Conservation (phyloP, 164 flowering plant genomes). For the Nymphaea thermarum region DNA sequence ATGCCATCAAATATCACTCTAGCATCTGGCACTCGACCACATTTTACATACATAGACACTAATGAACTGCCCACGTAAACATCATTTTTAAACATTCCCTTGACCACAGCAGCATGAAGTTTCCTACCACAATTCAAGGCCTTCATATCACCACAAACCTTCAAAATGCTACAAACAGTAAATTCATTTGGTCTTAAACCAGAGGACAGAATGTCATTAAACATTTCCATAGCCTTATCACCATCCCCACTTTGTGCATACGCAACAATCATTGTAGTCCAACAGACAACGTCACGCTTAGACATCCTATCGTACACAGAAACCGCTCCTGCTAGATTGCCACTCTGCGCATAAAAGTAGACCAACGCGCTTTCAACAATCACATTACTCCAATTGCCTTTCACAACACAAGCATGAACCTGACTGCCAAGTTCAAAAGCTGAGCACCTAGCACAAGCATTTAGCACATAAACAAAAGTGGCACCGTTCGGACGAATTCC, state of each 20-base stretch:
- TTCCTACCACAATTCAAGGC: conserved; percentile 55
- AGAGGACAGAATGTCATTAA: conserved; percentile 33
- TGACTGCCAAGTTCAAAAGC: conserved; percentile 57
- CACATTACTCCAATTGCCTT: conserved; percentile 39
- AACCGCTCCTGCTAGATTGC: conserved; percentile 37
- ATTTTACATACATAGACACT: conserved; percentile 69
- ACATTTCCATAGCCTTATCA: conserved; percentile 36
- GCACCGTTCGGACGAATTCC: conserved; percentile 31
- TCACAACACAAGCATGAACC: conserved; percentile 53
- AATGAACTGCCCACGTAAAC: conserved; percentile 62
- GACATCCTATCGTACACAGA: conserved; percentile 41
- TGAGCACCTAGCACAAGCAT: conserved; percentile 40
- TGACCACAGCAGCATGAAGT: conserved; percentile 51
- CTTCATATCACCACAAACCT: conserved; percentile 67
- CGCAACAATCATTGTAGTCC: conserved; percentile 69
- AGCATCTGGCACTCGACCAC: conserved; percentile 46
- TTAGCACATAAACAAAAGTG: conserved; percentile 61
- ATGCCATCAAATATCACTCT: conserved; percentile 48
- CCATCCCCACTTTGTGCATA: conserved; percentile 49
- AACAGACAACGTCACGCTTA: conserved; percentile 55
- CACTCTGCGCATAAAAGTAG: conserved; percentile 54
- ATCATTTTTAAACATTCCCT: conserved; percentile 43
- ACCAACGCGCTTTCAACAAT: conserved; percentile 57
- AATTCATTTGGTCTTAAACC: conserved; percentile 55
- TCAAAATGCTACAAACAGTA: conserved; percentile 53